Base-by-base conservation (phyloP, 768 basidiomycete species). In the button mushroom (Agaricus bisporus) region DNA sequence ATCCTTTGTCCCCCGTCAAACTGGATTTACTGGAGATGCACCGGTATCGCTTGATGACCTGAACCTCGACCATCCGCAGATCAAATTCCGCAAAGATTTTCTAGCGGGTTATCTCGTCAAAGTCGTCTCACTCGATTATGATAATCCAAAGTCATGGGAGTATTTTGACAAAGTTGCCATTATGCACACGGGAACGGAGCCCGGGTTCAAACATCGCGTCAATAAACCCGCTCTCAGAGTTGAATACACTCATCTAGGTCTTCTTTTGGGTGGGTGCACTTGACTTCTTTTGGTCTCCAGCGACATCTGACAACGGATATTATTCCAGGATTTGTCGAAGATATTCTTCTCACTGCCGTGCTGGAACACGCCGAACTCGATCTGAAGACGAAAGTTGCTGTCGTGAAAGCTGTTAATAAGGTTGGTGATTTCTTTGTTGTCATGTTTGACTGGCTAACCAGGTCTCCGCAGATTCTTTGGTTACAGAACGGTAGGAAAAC, bases 81-180 rank as follows among this genome's bases (percentile, higher is more conserved):
- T 79, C 55, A 71, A 68, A 39, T 77, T 75, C 62, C 68, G 77
- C 44, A 78, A 74, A 61, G 70, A 70, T 56, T 67, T 70, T 59
- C 49, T 68, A 51, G 66, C 65, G 41, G 53, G 61, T n/a, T 70
- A 72, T 46, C 55, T 69, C 2, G 62, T 61, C 37, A 70, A 71
- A 55, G 49, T 73, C n/a, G 66, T 77, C 18, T 71, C 75, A 6
- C 65, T 77, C 59, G 74, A 79, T 59, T 79, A 77, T 56, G 63
- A 69, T 0, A 66, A 70, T 22, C 62, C 64, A 2, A 66, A 68
- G 49, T 72, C 69, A 8, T 78, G 74, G 75, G 72, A 73, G 38
- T 77, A 77, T 54, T 61, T 74, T 25, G 67, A 74, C 58, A 77
- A 75, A 57, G 77, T 79, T 35, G 76, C 74, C 2, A 59, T 74